A percentile compares a stretch with the other conserved stretches of the same genome.
Evolutionary conservation across 441 rosid genomes (phyloP).

Genomic region (Brassica hybrid): DNA sequence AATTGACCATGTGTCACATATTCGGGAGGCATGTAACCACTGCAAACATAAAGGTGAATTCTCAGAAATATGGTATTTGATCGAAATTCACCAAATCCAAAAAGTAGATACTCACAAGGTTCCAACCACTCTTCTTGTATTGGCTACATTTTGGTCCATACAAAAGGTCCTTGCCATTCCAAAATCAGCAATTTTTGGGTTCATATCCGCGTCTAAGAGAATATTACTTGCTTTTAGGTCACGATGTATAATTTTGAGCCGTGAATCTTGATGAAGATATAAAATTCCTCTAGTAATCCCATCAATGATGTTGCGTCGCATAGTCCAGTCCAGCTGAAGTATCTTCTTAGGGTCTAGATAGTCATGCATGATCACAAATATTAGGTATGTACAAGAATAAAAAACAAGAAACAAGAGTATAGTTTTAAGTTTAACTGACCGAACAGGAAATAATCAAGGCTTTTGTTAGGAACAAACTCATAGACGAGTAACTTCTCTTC

Average conservation of each 20-base stretch:
- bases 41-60: slow-evolving; percentile 4
- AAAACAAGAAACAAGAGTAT: too few species aligned
- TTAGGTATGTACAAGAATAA: too few species aligned
- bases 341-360: slow-evolving; percentile 15
- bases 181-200: slow-evolving; percentile 50
- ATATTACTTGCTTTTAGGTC: slow-evolving; percentile 60
- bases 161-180: slow-evolving; percentile 48
- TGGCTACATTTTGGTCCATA: slow-evolving; percentile 31
- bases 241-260: slow-evolving; percentile 53
- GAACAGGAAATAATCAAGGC: too few species aligned
- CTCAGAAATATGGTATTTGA: not conserved
- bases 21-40: slow-evolving; percentile 56
- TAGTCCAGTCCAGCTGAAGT: slow-evolving; percentile 43
- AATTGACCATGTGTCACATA: slow-evolving; percentile 48
- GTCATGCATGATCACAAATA: not conserved
- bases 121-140: slow-evolving; percentile 45
- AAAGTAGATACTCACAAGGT: slow-evolving; percentile 26
- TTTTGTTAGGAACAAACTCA: too few species aligned
- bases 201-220: slow-evolving; percentile 50
- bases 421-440: too few species aligned
- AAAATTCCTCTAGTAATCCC: slow-evolving; percentile 53
- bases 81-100: not conserved
- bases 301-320: slow-evolving; percentile 46
- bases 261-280: slow-evolving; percentile 33
- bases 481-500: too few species aligned